These are phyloP conservation scores for Fraxinus dipetala DNA, from an alignment of 305 asterid species.

Conservation along the genomic window DNA sequence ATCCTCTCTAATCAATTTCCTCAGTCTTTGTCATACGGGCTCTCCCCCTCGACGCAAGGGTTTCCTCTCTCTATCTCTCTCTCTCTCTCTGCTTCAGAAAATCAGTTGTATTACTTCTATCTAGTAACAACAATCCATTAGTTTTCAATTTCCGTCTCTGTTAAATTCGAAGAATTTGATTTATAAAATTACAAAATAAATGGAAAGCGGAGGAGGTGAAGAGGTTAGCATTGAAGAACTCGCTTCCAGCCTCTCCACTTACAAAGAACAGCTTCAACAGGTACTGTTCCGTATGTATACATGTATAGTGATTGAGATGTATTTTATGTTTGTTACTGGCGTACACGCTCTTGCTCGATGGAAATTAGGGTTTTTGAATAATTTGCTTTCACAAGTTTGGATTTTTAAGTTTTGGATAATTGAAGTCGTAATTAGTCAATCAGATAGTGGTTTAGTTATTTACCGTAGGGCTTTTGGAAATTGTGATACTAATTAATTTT, in stretches of 20 bases:
- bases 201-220: conserved; percentile 63
- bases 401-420: background rate
- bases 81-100: background rate
- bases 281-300: conserved; percentile 30
- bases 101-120: background rate
- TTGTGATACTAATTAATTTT: background rate
- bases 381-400: background rate
- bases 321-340: background rate
- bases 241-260: conserved; percentile 74
- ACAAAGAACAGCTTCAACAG: conserved; percentile 89
- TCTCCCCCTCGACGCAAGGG: background rate
- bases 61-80: background rate
- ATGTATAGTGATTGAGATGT: background rate
- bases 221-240: conserved; percentile 82
- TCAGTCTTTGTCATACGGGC: background rate
- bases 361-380: background rate
- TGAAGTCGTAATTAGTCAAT: background rate
- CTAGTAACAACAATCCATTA: background rate
- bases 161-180: conserved; percentile 2
- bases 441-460: background rate
- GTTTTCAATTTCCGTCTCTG: background rate
- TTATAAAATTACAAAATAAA: background rate
- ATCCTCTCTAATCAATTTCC: background rate
- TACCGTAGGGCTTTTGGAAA: background rate
- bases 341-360: background rate